Evolutionary conservation across 345 rosid species (phyloP), one percentile per base, ranked within the genome.

Genomic region (Cardamine chenopodiifolia): DNA sequence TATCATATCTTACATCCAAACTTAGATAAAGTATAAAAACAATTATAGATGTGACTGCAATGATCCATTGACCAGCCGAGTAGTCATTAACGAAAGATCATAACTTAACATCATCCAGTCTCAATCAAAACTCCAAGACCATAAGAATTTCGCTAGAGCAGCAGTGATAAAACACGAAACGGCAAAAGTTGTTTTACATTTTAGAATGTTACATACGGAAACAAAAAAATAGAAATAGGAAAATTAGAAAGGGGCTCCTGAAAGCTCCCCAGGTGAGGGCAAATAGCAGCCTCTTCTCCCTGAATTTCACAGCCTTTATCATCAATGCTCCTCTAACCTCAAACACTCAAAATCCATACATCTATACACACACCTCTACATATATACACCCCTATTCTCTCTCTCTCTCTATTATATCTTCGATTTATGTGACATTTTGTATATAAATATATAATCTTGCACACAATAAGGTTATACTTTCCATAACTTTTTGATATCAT

Each of bases 221-320:
- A 8, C 28, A 67, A 37, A 42, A 50, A 9, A 49, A 37, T 26
- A 6, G 50, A 74, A 48, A 39, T 34, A 14, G 17, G 29, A 53
- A 48, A 23, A 70, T n/a, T 48, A 66, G 44, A 71, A 77, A 77
- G 72, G 47, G 67, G 39, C 72, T 70, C 66, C 71, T 64, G 64
- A 48, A 71, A 77, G 63, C 77, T 66, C 77, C 77, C 55, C 81
- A 78, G 77, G 81, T 71, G 81, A 71, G 61, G 23, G 77, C 64
- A 78, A 78, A 71, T 78, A 72, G 81, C 50, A 66, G 32, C 73
- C 73, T 15, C 77, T 66, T 40, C 64, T 72, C 19, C 77, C 77
- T 78, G 76, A 66, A 65, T 71, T 77, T 71, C 80, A 77, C 76
- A 77, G 80, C 76, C 72, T 76, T 77, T 71, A 66, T 78, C 72